Evolutionary conservation across 2,329 filamentous ascomycete species (phyloP).

Genomic region (Calonectria pseudoreteaudii): DNA sequence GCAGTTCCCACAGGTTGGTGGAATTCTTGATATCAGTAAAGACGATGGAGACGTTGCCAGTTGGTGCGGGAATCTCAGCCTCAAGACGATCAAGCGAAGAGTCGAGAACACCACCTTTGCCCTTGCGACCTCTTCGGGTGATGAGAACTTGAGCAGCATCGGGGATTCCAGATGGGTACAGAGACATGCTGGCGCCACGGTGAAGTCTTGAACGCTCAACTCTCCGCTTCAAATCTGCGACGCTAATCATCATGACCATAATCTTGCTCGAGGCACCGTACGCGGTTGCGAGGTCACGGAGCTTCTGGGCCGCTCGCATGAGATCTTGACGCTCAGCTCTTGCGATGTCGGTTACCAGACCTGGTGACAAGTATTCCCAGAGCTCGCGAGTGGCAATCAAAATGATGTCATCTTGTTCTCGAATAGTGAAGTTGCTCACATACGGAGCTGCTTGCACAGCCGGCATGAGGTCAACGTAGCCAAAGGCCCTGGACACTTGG

Average conservation of each 20-base stretch:
- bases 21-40: constrained; percentile 99
- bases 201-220: constrained; percentile 78
- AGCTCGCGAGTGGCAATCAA: constrained; percentile 91
- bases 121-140: constrained; percentile 73
- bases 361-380: constrained; percentile 93
- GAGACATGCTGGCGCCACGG: constrained; percentile 85
- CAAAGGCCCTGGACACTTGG: constrained; percentile 93
- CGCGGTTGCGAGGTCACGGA: constrained; percentile 93
- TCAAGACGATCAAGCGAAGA: constrained; percentile 89
- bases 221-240: constrained; percentile 89
- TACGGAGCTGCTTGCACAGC: constrained; percentile 92
- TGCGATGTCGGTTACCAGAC: constrained; percentile 91
- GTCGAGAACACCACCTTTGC: constrained; percentile 77
- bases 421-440: constrained; percentile 81
- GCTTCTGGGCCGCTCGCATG: constrained; percentile 94
- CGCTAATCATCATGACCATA: constrained; percentile 98
- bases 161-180: constrained; percentile 80
- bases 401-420: constrained; percentile 93
- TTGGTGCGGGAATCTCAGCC: constrained; percentile 90
- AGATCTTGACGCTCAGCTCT: constrained; percentile 87
- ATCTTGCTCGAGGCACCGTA: constrained; percentile 95
- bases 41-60: constrained; percentile 90
- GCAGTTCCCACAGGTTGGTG: constrained; percentile 94
- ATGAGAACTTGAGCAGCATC: constrained; percentile 76
- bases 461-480: constrained; percentile 92